Evolutionary conservation across 78 protist species (phyloP).

Genomic region (Acrasis kona): DNA sequence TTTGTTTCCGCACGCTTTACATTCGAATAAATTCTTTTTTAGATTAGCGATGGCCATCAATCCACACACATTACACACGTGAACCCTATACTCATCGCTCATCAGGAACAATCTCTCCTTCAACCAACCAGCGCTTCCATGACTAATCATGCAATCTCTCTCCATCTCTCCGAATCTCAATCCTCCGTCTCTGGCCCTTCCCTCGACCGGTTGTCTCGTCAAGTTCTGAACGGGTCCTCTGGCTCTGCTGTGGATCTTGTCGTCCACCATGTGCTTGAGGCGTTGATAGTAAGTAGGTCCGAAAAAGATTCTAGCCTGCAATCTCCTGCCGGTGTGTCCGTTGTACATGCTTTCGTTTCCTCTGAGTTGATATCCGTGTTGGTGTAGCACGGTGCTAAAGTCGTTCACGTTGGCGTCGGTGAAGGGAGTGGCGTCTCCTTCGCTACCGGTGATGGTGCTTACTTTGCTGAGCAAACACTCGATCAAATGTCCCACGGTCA

Average conservation of each 20-base stretch:
- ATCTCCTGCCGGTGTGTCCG: slow-evolving; percentile 95
- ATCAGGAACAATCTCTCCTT: slow-evolving; percentile 87
- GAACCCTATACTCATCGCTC: slow-evolving; percentile 86
- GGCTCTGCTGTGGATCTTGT: slow-evolving; percentile 96
- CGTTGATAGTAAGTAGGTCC: slow-evolving; percentile 99
- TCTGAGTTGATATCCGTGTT: slow-evolving; percentile 68
- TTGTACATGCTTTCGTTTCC: slow-evolving; percentile 94
- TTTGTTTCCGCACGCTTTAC: slow-evolving; percentile 78
- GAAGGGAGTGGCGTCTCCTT: slow-evolving; percentile 98
- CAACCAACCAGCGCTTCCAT: slow-evolving; percentile 92
- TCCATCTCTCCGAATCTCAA: slow-evolving; percentile 99
- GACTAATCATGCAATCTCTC: slow-evolving; percentile 86
- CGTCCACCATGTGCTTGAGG: slow-evolving; percentile 98
- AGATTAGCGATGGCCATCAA: slow-evolving; percentile 79
- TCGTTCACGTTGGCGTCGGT: slow-evolving; percentile 68
- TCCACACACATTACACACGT: slow-evolving; percentile 98
- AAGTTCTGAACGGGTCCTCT: slow-evolving; percentile 93
- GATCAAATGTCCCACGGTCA: slow-evolving; percentile 99
- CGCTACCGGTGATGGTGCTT: slow-evolving; percentile 29
- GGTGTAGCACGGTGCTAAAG: slow-evolving; percentile 62
- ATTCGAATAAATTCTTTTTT: slow-evolving; percentile 35
- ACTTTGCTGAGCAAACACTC: slow-evolving; percentile 96
- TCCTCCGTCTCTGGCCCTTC: slow-evolving; percentile 99
- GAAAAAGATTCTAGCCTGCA: slow-evolving; percentile 74
- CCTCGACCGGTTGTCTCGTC: slow-evolving; percentile 97